phyloP scores from a whole-genome alignment of 2,329 filamentous ascomycete species.

The Teratosphaeria pseudoeucalypti region DNA sequence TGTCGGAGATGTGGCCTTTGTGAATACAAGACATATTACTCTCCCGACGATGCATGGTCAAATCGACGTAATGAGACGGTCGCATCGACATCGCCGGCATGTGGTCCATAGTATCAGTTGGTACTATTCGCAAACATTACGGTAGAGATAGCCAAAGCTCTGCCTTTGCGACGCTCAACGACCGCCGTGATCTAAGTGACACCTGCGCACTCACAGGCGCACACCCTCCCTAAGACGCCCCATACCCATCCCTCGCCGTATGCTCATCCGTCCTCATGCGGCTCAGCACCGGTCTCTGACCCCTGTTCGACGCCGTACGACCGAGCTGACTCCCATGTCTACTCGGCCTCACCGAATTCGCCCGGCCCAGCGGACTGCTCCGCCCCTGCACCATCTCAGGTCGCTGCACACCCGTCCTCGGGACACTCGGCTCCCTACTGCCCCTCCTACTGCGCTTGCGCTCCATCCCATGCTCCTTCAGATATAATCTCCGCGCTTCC shows the following conservation, averaged over 20 bases:
- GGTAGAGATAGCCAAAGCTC: neutral
- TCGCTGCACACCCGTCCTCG: neutral
- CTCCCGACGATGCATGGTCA: too few relatives aligned
- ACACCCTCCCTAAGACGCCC: neutral
- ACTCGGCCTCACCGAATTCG: neutral
- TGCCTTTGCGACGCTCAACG: neutral
- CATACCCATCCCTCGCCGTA: neutral
- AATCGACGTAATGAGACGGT: too few relatives aligned
- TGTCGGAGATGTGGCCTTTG: neutral
- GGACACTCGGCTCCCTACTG: neutral
- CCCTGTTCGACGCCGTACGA: neutral
- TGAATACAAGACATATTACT: too few relatives aligned
- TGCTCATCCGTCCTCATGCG: neutral
- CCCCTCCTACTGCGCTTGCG: constrained; percentile 1
- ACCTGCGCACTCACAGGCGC: neutral
- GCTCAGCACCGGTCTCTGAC: neutral
- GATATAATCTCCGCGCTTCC: constrained; percentile 22
- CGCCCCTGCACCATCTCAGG: neutral
- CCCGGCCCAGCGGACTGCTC: neutral
- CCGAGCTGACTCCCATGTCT: neutral
- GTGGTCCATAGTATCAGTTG: too few relatives aligned
- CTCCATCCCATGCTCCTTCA: constrained; percentile 8
- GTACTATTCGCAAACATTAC: neutral
- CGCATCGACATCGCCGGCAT: too few relatives aligned
- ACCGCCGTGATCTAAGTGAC: neutral